These are phyloP conservation scores for Kalanchoe fedtschenkoi DNA, from an alignment of 164 flowering plant species.

Conservation along the genomic window DNA sequence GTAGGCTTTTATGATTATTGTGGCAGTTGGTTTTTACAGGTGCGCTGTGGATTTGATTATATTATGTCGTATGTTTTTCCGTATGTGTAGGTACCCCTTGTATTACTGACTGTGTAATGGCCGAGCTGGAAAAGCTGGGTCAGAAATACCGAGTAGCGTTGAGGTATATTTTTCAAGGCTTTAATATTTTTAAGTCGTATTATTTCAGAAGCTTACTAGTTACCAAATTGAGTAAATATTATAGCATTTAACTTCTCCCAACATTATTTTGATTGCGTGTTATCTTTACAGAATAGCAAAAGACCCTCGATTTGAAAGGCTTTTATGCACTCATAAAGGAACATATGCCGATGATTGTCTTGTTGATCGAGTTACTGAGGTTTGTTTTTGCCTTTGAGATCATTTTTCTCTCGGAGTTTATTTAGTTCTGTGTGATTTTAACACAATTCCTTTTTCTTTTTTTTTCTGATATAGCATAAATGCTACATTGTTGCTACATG, in stretches of 20 bases:
- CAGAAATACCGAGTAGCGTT: slow-evolving; percentile 91
- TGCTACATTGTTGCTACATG: slow-evolving; percentile 97
- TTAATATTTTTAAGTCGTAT: too few relatives aligned
- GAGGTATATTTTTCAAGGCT: slow-evolving; percentile 29
- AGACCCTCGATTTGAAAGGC: slow-evolving; percentile 91
- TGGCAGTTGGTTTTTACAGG: too few relatives aligned
- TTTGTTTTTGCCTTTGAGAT: slow-evolving; percentile 11
- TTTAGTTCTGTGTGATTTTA: not conserved
- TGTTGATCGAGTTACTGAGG: slow-evolving; percentile 87
- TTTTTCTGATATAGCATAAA: slow-evolving; percentile 60
- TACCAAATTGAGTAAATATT: too few relatives aligned
- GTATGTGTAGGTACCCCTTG: slow-evolving; percentile 73
- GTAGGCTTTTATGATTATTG: not conserved
- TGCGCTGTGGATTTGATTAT: too few relatives aligned
- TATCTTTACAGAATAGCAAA: slow-evolving; percentile 63
- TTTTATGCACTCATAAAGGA: slow-evolving; percentile 87
- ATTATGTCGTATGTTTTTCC: too few relatives aligned
- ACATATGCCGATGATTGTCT: slow-evolving; percentile 98
- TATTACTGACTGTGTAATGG: slow-evolving; percentile 94
- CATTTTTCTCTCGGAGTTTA: not conserved
- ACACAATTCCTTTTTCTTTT: not conserved
- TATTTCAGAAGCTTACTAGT: too few relatives aligned
- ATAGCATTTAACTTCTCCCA: too few relatives aligned
- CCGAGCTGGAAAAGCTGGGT: slow-evolving; percentile 93
- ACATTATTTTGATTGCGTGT: not conserved